These are phyloP conservation scores for Neonectria coccinea DNA, from an alignment of 2,329 filamentous ascomycete species.

Conservation along the genomic window DNA sequence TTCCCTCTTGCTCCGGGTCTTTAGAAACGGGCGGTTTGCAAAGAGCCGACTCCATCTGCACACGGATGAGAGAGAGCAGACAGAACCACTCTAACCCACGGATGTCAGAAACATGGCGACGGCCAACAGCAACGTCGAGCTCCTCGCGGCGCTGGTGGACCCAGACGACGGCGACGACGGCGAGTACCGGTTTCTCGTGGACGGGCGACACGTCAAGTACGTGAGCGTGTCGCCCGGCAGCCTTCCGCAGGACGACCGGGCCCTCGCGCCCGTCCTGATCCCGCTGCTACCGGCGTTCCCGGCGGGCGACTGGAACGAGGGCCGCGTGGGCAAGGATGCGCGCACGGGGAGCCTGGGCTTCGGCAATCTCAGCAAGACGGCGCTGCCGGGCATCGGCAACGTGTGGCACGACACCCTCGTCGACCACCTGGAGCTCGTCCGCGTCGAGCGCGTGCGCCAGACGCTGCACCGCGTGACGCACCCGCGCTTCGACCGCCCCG, in stretches of 20 bases:
- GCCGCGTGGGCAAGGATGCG: constrained; percentile 47
- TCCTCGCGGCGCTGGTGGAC: constrained; percentile 45
- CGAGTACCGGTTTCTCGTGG: constrained; percentile 54
- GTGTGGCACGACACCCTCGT: constrained; percentile 51
- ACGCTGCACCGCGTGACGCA: constrained; percentile 46
- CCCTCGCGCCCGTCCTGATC: constrained; percentile 49
- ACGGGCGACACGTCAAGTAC: constrained; percentile 54
- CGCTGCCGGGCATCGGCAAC: constrained; percentile 48
- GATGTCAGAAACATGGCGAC: constrained; percentile 7
- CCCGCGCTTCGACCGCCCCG: constrained; percentile 36
- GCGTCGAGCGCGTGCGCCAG: constrained; percentile 39
- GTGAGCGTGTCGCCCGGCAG: constrained; percentile 52
- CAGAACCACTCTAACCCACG: background rate
- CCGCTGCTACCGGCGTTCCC: constrained; percentile 53
- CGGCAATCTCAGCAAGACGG: constrained; percentile 36
- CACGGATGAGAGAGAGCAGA: constrained; percentile 6
- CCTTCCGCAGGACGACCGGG: constrained; percentile 48
- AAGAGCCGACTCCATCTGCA: background rate
- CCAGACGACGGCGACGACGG: constrained; percentile 44
- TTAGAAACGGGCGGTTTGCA: background rate
- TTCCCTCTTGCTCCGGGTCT: background rate
- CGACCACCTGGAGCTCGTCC: constrained; percentile 50
- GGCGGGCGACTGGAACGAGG: constrained; percentile 55
- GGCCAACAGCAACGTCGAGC: constrained; percentile 36
- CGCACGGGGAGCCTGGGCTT: constrained; percentile 45